Percentiles rank a stretch among this genome's conserved stretches.
phyloP scores from a whole-genome alignment of 352 stramenopile species.

The Pythium chondricola region DNA sequence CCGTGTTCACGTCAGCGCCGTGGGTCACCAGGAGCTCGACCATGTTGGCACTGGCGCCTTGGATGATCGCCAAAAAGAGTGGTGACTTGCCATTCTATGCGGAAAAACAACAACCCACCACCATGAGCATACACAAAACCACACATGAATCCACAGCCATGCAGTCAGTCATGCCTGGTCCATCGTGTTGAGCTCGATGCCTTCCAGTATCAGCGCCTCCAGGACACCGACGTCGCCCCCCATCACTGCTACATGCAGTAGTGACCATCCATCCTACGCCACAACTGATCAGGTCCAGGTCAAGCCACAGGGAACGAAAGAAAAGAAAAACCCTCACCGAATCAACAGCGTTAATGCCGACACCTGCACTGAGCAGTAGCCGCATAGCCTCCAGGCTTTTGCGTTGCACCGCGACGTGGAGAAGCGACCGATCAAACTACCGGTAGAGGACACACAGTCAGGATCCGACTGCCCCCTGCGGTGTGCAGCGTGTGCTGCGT shows the following conservation, averaged over 20 bases:
- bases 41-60: neutral
- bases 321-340: neutral
- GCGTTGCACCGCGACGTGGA: constrained; percentile 12
- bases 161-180: constrained; percentile 1
- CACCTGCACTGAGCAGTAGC: constrained; percentile 7
- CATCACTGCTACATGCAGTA: constrained; percentile 13
- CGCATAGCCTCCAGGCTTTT: constrained; percentile 5
- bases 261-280: constrained; percentile 12
- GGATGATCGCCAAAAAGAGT: constrained; percentile 3
- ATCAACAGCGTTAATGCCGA: constrained; percentile 7
- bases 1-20: constrained; percentile 4
- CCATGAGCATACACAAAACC: too few species aligned
- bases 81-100: constrained; percentile 6
- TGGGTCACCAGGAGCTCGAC: constrained; percentile 3
- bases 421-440: constrained; percentile 10
- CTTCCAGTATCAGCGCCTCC: neutral
- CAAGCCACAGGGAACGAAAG: too few species aligned
- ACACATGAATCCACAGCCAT: too few species aligned
- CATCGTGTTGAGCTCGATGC: neutral
- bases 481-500: neutral
- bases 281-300: too few species aligned
- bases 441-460: neutral
- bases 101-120: neutral
- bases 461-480: too few species aligned
- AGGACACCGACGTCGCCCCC: constrained; percentile 1